A percentile compares a stretch with the other conserved stretches of the same genome.
Evolutionary conservation across 345 rosid genomes (phyloP).

Genomic region (Lepidium didymum): DNA sequence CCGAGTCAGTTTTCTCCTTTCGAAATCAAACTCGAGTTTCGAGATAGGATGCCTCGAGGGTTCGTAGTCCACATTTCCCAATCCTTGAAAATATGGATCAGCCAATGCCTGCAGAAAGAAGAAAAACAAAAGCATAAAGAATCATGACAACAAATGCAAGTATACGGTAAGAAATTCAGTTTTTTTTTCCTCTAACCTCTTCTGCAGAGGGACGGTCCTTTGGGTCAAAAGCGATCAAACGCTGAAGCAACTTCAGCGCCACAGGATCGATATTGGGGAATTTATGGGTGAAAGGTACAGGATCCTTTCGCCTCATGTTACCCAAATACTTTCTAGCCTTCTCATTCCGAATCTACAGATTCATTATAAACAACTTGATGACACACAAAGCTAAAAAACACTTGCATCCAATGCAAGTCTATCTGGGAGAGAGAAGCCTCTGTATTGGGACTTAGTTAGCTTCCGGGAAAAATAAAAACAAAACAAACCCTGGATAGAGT

Average conservation of each 20-base stretch:
- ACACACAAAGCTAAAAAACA: constrained; percentile 16
- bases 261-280: constrained; percentile 62
- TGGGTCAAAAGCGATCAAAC: constrained; percentile 91
- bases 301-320: constrained; percentile 66
- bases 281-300: constrained; percentile 51
- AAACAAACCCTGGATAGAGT: constrained; percentile 74
- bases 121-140: constrained; percentile 9
- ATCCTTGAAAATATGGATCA: constrained; percentile 79
- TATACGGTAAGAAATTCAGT: background rate
- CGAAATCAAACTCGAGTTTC: constrained; percentile 85
- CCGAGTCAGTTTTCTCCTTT: constrained; percentile 66
- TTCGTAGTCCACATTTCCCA: constrained; percentile 65
- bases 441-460: constrained; percentile 21
- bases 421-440: constrained; percentile 29
- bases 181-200: constrained; percentile 45
- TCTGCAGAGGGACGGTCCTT: constrained; percentile 90
- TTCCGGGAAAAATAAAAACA: constrained; percentile 16
- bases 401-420: constrained; percentile 25
- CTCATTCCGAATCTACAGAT: constrained; percentile 80
- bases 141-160: background rate
- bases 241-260: constrained; percentile 73
- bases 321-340: constrained; percentile 86
- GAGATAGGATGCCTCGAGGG: constrained; percentile 81
- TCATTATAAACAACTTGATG: constrained; percentile 22
- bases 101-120: constrained; percentile 61